Percentiles rank a stretch among this genome's conserved stretches.
Conservation (phyloP, 331 rosid species). For the Stylosanthes scabra region DNA sequence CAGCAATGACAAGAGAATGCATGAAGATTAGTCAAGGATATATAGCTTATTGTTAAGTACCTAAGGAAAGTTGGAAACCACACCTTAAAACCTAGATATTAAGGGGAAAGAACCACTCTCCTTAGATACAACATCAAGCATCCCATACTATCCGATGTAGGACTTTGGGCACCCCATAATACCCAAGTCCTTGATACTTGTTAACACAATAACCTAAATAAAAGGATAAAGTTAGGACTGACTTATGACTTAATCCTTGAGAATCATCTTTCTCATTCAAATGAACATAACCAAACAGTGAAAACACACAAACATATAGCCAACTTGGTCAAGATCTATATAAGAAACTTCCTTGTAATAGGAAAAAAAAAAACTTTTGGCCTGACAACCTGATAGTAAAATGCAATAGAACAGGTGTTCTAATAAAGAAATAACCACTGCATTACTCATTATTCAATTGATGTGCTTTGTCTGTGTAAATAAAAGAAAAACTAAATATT, state of each 20-base stretch:
- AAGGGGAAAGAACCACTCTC: too few relatives aligned
- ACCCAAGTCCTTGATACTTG: too few relatives aligned
- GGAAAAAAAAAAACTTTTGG: constrained; percentile 31
- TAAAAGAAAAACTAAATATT: constrained; percentile 1
- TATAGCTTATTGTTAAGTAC: too few relatives aligned
- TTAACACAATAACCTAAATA: constrained; percentile 4
- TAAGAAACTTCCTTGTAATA: constrained; percentile 14
- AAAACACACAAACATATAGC: constrained; percentile 13
- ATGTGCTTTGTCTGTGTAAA: constrained; percentile 9
- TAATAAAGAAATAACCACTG: constrained; percentile 31
- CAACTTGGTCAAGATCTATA: constrained; percentile 21
- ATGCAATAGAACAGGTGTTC: constrained; percentile 26
- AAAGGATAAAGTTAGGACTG: constrained; percentile 7
- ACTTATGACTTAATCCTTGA: constrained; percentile 20
- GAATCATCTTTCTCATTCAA: constrained; percentile 27
- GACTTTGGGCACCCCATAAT: too few relatives aligned
- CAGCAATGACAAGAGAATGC: neutral
- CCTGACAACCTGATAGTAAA: constrained; percentile 28
- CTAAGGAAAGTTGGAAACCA: too few relatives aligned
- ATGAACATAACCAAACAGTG: neutral
- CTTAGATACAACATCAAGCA: too few relatives aligned
- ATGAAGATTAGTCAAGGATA: too few relatives aligned
- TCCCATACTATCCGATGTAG: too few relatives aligned
- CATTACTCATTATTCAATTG: constrained; percentile 9
- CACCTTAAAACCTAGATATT: too few relatives aligned